phyloP scores from a whole-genome alignment of 1,139 yeast species.

The Yamadazyma taylorii region DNA sequence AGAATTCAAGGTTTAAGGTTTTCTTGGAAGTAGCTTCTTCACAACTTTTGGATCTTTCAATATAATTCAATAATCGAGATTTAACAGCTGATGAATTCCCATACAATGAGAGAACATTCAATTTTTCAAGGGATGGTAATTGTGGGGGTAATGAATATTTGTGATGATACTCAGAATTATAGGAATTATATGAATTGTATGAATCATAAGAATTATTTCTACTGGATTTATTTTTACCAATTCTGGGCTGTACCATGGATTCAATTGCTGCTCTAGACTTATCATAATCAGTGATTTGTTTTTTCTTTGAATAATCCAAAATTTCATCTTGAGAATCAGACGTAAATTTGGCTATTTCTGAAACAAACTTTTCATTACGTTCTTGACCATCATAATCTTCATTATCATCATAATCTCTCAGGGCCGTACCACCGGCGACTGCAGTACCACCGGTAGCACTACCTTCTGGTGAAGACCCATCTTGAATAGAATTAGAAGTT shows the following conservation, averaged over 20 bases:
- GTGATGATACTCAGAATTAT: background rate
- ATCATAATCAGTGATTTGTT: constrained; percentile 32
- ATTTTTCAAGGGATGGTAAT: constrained; percentile 11
- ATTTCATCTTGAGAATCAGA: constrained; percentile 40
- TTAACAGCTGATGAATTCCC: constrained; percentile 19
- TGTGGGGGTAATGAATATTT: background rate
- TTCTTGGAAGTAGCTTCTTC: constrained; percentile 46
- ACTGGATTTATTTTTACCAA: constrained; percentile 7
- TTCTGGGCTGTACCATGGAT: constrained; percentile 38
- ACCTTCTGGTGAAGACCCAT: background rate
- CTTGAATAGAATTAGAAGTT: background rate
- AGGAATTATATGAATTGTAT: constrained; percentile 1
- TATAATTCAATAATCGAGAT: constrained; percentile 34
- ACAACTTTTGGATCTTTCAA: constrained; percentile 69
- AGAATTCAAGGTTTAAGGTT: constrained; percentile 47
- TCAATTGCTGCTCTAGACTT: constrained; percentile 40
- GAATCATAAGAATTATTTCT: too few relatives aligned
- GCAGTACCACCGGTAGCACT: constrained; percentile 4
- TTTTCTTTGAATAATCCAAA: constrained; percentile 33
- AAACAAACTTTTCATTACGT: constrained; percentile 23
- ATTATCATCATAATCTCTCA: constrained; percentile 4
- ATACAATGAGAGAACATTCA: constrained; percentile 4
- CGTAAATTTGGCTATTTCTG: constrained; percentile 36
- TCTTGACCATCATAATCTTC: constrained; percentile 11
- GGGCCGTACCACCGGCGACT: constrained; percentile 10